Base-by-base conservation (phyloP, 495 filamentous ascomycete genomes). In the Bombardia bombarda region DNA sequence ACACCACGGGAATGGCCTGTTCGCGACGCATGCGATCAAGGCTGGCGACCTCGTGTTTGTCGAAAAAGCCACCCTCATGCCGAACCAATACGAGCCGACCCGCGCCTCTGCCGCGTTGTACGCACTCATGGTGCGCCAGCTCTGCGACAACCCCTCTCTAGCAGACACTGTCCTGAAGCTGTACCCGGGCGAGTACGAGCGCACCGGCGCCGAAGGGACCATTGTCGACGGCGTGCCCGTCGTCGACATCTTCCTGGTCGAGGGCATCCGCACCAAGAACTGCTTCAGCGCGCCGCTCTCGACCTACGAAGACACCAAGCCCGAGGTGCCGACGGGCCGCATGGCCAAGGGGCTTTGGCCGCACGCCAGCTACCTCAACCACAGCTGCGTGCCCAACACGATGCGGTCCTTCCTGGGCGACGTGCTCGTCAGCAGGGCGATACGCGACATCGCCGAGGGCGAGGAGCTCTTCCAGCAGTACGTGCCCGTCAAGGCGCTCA, bases 371-470 rank as follows among this genome's bases (percentile, higher is more conserved):
- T 69, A 66, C 52, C 64, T 75, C 44, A 82, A 82, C 54, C 78
- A 82, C 50, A 66, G 61, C 42, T 82, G 78, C 56, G 38, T 72
- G 33, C 61, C 63, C 19, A 80, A 77, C 45, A 60, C 60, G 7
- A 58, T 57, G 9, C 70, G 75, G 8, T 61, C 68, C 7, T 80
- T 79, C 71, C 62, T 79, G 28, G 74, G 76, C 18, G 77, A 80
- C 43, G 63, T 82, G 55, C 67, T 75, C 50, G 58, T 79, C 36
- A 46, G 74, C 31, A 69, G 73, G 19, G 76, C 78, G 0, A 63
- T 62, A 8, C 43, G 53, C n/a, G 52, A 69, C 38, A 63, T 82
- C 18, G 47, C 51, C 5, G 34, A 18, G 8, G 49, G 70, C 40
- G 71, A 73, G 12, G 78, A 82, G 49, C 34, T 83, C 18, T 70